phyloP scores from a whole-genome alignment of 106 monocot species.

The Dendrobium nobile region DNA sequence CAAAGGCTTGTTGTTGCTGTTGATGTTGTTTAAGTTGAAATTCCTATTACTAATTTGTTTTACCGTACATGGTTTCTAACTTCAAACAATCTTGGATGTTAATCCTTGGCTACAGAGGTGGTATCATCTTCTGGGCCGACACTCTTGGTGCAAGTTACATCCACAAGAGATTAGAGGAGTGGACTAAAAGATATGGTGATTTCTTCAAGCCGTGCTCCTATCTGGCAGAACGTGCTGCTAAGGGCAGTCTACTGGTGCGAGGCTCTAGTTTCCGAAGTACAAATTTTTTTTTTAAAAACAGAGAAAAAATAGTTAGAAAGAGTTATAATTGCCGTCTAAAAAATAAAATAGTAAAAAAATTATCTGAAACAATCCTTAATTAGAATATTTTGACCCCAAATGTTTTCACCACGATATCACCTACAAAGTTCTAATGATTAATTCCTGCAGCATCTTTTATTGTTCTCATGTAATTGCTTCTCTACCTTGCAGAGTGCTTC shows the following conservation, averaged over 20 bases:
- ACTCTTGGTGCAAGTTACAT: constrained; percentile 61
- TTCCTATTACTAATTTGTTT: too few species aligned
- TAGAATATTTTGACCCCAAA: too few species aligned
- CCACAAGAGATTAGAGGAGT: constrained; percentile 39
- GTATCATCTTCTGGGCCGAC: constrained; percentile 88
- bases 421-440: too few species aligned
- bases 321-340: too few species aligned
- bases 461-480: not conserved
- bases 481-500: not conserved
- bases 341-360: too few species aligned
- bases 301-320: too few species aligned
- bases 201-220: constrained; percentile 82
- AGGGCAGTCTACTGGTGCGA: constrained; percentile 63
- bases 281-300: not conserved
- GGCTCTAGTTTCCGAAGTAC: not conserved
- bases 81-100: not conserved
- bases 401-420: too few species aligned
- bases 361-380: too few species aligned
- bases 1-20: too few species aligned
- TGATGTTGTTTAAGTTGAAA: too few species aligned
- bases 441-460: not conserved
- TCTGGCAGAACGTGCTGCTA: constrained; percentile 47
- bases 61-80: not conserved
- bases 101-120: constrained; percentile 44
- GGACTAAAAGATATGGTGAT: constrained; percentile 60